These are phyloP conservation scores for Microsporum audouinii DNA, from an alignment of 2,329 filamentous ascomycete genomes.

Conservation along the genomic window DNA sequence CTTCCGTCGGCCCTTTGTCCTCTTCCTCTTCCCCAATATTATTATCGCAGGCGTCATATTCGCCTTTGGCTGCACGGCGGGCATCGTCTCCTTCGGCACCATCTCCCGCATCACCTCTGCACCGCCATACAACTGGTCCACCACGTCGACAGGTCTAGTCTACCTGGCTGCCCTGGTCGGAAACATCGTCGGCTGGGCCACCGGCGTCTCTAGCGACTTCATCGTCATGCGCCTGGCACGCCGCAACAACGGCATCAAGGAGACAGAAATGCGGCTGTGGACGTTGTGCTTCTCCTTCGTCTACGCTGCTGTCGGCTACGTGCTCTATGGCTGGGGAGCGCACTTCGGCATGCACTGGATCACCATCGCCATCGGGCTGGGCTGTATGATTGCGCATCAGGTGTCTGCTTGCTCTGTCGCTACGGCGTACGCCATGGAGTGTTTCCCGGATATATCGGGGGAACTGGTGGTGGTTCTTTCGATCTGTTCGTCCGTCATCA, in stretches of 20 bases:
- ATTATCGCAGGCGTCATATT: conserved; percentile 22
- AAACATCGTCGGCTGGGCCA: conserved; percentile 12
- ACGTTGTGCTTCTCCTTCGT: conserved; percentile 19
- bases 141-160: conserved; percentile 19
- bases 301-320: conserved; percentile 16
- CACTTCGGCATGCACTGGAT: conserved; percentile 21
- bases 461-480: not conserved
- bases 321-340: conserved; percentile 24
- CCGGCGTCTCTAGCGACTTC: conserved; percentile 14
- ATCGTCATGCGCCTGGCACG: conserved; percentile 28
- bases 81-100: conserved; percentile 25
- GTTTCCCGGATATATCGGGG: not conserved
- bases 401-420: not conserved
- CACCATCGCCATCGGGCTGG: conserved; percentile 22
- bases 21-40: conserved; percentile 23
- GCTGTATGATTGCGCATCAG: not conserved
- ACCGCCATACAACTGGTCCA: conserved; percentile 21
- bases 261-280: conserved; percentile 30
- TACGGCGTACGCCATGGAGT: not conserved
- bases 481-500: not conserved
- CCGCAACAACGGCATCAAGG: conserved; percentile 31
- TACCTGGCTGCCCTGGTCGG: conserved; percentile 21
- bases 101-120: conserved; percentile 20
- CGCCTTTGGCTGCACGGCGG: conserved; percentile 22
- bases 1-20: conserved; percentile 17